Evolutionary conservation across 164 flowering plant genomes (phyloP), one percentile per base, ranked within the genome.

Genomic region (Akebia trifoliata): DNA sequence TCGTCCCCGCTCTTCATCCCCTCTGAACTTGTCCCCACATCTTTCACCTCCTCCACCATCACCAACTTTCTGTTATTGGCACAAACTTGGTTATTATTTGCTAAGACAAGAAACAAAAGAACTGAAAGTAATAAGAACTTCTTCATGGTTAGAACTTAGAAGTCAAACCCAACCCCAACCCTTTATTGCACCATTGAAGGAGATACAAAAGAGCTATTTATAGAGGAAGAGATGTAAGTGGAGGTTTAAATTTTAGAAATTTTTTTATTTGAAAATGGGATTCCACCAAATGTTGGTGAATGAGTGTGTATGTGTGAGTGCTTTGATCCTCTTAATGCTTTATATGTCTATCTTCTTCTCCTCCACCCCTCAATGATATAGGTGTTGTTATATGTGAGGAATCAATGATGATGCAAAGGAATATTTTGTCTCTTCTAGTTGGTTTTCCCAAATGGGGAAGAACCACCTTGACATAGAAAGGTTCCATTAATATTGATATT

Each of bases 211-310:
- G 7, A 32, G 26, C 9, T 28, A 55, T n/a, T 39, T 39, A 55
- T 39, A 54, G 30, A 0, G 25, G 50, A n/a, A 25, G 46, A 42
- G 22, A 20, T 18, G 25, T 20, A 20, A 42, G 46, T 18, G 46
- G 46, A 24, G 46, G 29, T 6, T 14, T 29, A 29, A 28, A 1
- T 30, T 40, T 12, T 38, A 18, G 49, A 56, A 56, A 56, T n/a
- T n/a, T n/a, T n/a, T n/a, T n/a, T n/a, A 42, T 56, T 45, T 17
- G 26, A 43, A 42, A 11, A 42, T 56, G 60, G 39, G 60, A 31
- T 42, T 56, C 60, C 60, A 56, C 60, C 60, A 56, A 46, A 15
- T 34, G 56, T 31, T 51, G 56, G 56, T 34, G 46, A 42, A 9
- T 1, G 46, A 42, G 24, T 42, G 22, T 24, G 0, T 15, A 5